Percentiles rank a stretch among this genome's conserved stretches.
These are phyloP conservation scores for Pythium phragmiticola DNA, from an alignment of 352 stramenopile genomes.

Conservation along the genomic window DNA sequence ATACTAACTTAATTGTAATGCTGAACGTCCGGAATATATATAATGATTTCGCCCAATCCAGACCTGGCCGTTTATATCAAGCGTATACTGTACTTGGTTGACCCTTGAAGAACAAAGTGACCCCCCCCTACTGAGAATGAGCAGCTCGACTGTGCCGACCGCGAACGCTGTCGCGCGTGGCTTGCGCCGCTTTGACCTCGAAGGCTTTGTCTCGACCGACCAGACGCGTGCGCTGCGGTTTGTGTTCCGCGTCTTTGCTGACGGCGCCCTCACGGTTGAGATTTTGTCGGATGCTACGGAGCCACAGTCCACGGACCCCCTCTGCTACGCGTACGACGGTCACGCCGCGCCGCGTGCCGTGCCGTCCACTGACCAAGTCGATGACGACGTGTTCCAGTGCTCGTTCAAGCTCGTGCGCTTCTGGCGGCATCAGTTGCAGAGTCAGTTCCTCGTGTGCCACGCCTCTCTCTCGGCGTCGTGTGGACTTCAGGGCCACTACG, in stretches of 20 bases:
- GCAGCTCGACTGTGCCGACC: not conserved
- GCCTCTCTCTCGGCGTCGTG: slow-evolving; percentile 7
- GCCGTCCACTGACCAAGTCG: not conserved
- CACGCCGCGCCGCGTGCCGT: not conserved
- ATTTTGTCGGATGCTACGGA: not conserved
- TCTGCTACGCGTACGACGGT: slow-evolving; percentile 21
- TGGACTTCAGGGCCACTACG: slow-evolving; percentile 16
- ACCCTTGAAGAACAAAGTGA: not conserved
- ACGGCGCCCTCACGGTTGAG: slow-evolving; percentile 10
- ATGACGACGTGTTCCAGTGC: slow-evolving; percentile 17
- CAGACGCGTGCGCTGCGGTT: slow-evolving; percentile 17
- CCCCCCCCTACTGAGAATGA: not conserved
- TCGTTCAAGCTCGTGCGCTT: slow-evolving; percentile 24
- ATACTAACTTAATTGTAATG: too few species aligned
- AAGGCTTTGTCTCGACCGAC: slow-evolving; percentile 13
- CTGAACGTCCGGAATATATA: too few species aligned
- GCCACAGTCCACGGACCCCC: not conserved
- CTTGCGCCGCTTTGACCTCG: slow-evolving; percentile 8
- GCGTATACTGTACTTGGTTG: not conserved
- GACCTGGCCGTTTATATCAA: not conserved
- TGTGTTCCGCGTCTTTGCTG: slow-evolving; percentile 15
- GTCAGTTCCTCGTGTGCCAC: slow-evolving; percentile 22
- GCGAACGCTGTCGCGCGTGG: not conserved
- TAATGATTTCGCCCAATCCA: not conserved
- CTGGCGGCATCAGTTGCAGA: slow-evolving; percentile 21